phyloP scores from a whole-genome alignment of 192 early-diverging fungal genomes.

The Thamnidium elegans region DNA sequence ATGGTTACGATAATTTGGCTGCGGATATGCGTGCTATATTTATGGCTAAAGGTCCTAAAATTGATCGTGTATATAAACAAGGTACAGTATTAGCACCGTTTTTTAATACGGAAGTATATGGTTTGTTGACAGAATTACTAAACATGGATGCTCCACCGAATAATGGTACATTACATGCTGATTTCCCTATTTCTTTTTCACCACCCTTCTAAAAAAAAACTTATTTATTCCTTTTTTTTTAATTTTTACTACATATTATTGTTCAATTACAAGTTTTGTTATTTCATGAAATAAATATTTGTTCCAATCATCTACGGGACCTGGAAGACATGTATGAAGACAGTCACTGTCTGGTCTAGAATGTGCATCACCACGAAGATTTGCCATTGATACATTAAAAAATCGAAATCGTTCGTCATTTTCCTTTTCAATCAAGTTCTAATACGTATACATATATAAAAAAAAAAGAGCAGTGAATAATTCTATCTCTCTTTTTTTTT shows the following conservation, averaged over 20 bases:
- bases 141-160: slow-evolving; percentile 60
- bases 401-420: slow-evolving; percentile 22
- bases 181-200: neutral
- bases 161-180: slow-evolving; percentile 58
- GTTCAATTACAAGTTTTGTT: neutral
- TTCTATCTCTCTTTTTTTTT: too few relatives aligned
- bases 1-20: slow-evolving; percentile 81
- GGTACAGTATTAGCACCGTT: slow-evolving; percentile 50
- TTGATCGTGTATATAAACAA: slow-evolving; percentile 1
- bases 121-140: slow-evolving; percentile 57
- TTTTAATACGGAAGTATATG: slow-evolving; percentile 73
- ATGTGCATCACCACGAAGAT: slow-evolving; percentile 34
- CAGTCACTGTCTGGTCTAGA: slow-evolving; percentile 31
- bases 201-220: slow-evolving; percentile 10
- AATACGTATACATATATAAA: too few relatives aligned
- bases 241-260: neutral
- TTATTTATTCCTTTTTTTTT: neutral
- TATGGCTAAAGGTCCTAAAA: slow-evolving; percentile 67
- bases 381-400: slow-evolving; percentile 26
- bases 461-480: neutral
- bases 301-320: slow-evolving; percentile 39
- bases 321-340: slow-evolving; percentile 36
- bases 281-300: slow-evolving; percentile 34
- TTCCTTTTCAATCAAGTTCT: slow-evolving; percentile 22
- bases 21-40: slow-evolving; percentile 85